Conservation (phyloP, 306 rosid species). For the Castanospermum australe region DNA sequence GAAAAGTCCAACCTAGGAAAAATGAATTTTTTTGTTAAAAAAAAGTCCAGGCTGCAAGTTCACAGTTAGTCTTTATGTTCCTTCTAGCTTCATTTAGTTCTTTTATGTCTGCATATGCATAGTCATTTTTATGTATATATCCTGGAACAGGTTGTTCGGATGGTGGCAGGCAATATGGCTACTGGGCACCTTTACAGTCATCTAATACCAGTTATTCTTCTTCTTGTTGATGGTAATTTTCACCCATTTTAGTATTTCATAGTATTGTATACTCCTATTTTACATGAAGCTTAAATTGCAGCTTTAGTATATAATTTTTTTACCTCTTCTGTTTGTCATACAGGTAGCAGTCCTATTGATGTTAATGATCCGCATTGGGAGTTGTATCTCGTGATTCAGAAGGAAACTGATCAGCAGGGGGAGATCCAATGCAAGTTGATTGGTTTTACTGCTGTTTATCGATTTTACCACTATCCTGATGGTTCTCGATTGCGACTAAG, state of each 20-base stretch:
- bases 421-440: constrained; percentile 48
- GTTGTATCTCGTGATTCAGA: constrained; percentile 70
- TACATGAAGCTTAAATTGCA: neutral
- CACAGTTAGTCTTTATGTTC: neutral
- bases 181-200: constrained; percentile 82
- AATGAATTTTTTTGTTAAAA: neutral
- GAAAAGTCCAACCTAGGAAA: neutral
- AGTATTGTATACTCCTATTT: neutral
- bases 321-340: constrained; percentile 1
- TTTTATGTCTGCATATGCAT: neutral
- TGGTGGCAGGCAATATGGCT: constrained; percentile 69
- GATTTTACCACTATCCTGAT: constrained; percentile 84
- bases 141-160: constrained; percentile 65
- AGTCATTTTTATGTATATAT: constrained; percentile 24
- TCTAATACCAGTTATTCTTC: constrained; percentile 82
- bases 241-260: neutral
- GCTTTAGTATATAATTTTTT: neutral
- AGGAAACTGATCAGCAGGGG: constrained; percentile 53
- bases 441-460: constrained; percentile 87
- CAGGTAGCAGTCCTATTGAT: constrained; percentile 94
- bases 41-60: neutral
- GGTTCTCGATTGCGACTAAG: constrained; percentile 77
- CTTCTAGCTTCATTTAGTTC: neutral
- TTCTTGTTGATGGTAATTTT: constrained; percentile 85
- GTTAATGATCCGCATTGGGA: constrained; percentile 86